phyloP scores from a whole-genome alignment of 2,329 filamentous ascomycete species.

The Teratosphaeria viscida region DNA sequence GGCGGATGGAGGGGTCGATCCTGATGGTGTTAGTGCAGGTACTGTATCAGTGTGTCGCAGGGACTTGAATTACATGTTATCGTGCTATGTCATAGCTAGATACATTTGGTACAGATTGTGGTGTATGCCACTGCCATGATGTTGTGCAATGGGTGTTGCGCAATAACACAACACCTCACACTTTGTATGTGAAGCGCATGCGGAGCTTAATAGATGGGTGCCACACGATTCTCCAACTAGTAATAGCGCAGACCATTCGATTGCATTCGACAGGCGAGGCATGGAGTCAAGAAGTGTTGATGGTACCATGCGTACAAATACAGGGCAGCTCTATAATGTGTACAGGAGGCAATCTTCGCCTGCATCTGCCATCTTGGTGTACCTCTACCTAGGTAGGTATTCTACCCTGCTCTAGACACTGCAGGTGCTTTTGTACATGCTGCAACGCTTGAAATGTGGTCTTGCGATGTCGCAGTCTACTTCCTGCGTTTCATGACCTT shows the following conservation, averaged over 20 bases:
- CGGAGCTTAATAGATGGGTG: not conserved
- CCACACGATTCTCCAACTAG: not conserved
- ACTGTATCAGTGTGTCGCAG: not conserved
- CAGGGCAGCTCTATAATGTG: not conserved
- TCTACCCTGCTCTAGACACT: not conserved
- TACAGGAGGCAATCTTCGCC: not conserved
- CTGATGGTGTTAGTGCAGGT: slow-evolving; percentile 32
- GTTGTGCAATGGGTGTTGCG: not conserved
- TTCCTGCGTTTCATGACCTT: slow-evolving; percentile 86
- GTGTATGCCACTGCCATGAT: not conserved
- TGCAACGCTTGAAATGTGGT: not conserved
- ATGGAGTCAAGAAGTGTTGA: not conserved
- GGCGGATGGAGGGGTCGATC: slow-evolving; percentile 67
- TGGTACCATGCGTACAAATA: not conserved
- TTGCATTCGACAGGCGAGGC: not conserved
- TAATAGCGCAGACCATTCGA: not conserved
- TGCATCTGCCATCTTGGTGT: not conserved
- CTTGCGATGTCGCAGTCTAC: slow-evolving; percentile 30
- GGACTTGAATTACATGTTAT: not conserved
- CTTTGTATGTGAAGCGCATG: not conserved
- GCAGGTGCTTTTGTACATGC: not conserved
- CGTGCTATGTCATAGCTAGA: not conserved
- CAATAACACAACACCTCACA: not conserved
- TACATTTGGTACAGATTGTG: not conserved
- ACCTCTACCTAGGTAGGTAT: not conserved